Percentiles rank a stretch among this genome's conserved stretches.
Evolutionary conservation across 2,329 filamentous ascomycete genomes (phyloP).

Genomic region (Paecilomyces sp.): DNA sequence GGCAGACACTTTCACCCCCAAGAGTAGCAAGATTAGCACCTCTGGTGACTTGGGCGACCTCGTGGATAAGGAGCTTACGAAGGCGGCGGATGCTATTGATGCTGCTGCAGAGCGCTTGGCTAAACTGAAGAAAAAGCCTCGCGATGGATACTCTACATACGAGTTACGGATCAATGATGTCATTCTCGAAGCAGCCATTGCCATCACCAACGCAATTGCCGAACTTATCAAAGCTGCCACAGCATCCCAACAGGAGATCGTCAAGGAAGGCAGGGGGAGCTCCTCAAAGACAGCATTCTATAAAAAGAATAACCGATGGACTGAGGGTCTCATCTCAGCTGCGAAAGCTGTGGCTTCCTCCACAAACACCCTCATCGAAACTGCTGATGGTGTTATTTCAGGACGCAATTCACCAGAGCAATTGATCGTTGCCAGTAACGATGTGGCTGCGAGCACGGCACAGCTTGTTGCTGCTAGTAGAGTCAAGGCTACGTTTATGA

Average conservation of each 20-base stretch:
- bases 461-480: conserved; percentile 92
- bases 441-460: conserved; percentile 91
- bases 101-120: conserved; percentile 82
- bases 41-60: conserved; percentile 85
- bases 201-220: conserved; percentile 88
- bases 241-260: conserved; percentile 89
- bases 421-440: conserved; percentile 94
- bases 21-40: conserved; percentile 70
- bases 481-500: conserved; percentile 98
- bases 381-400: conserved; percentile 88
- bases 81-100: conserved; percentile 91
- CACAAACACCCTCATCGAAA: conserved; percentile 96
- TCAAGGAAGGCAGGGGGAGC: conserved; percentile 80
- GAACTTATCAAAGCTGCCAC: conserved; percentile 93
- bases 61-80: conserved; percentile 84
- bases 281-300: conserved; percentile 91
- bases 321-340: conserved; percentile 91
- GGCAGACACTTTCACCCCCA: conserved; percentile 84
- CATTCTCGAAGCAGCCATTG: conserved; percentile 85
- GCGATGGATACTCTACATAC: conserved; percentile 90
- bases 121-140: conserved; percentile 93
- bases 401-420: conserved; percentile 91
- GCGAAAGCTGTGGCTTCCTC: conserved; percentile 92
- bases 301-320: conserved; percentile 99
- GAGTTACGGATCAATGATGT: conserved; percentile 93